Conservation (phyloP, 805 yeast genomes). For the Hanseniaspora opuntiae region DNA sequence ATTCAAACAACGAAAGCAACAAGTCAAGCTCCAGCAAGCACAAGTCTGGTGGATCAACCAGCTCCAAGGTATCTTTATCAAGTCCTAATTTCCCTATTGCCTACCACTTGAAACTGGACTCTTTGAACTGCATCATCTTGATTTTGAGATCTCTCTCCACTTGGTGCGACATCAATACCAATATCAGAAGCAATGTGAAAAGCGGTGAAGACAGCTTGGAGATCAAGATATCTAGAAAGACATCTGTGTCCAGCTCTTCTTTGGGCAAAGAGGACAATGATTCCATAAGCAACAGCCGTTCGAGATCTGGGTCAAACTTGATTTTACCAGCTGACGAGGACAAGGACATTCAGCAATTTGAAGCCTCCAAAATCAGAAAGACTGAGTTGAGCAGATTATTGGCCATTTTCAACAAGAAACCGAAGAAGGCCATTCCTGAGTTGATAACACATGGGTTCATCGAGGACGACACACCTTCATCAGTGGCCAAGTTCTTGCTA, state of each 20-base stretch:
- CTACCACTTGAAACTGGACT: conserved; percentile 68
- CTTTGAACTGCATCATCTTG: conserved; percentile 69
- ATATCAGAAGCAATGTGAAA: background rate
- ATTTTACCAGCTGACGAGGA: conserved; percentile 21
- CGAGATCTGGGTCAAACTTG: background rate
- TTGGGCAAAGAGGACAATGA: conserved; percentile 9
- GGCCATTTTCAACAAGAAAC: conserved; percentile 67
- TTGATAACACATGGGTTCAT: conserved; percentile 56
- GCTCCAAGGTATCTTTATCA: background rate
- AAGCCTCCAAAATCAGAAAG: conserved; percentile 67
- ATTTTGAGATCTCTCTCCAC: conserved; percentile 66
- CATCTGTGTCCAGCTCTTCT: conserved; percentile 14
- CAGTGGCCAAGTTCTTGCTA: conserved; percentile 63
- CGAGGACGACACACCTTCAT: conserved; percentile 42
- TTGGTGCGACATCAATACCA: conserved; percentile 61
- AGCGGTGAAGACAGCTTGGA: conserved; percentile 7
- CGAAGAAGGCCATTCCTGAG: conserved; percentile 60
- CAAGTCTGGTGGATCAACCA: background rate
- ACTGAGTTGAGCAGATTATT: conserved; percentile 68
- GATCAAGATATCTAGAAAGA: conserved; percentile 9
- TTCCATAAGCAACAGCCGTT: background rate
- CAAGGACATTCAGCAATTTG: conserved; percentile 68
- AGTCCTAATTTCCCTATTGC: conserved; percentile 52
- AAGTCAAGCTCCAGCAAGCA: conserved; percentile 11
- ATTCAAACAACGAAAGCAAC: conserved; percentile 13